Evolutionary conservation across 768 basidiomycete species (phyloP).

Genomic region (Trametes villosa): DNA sequence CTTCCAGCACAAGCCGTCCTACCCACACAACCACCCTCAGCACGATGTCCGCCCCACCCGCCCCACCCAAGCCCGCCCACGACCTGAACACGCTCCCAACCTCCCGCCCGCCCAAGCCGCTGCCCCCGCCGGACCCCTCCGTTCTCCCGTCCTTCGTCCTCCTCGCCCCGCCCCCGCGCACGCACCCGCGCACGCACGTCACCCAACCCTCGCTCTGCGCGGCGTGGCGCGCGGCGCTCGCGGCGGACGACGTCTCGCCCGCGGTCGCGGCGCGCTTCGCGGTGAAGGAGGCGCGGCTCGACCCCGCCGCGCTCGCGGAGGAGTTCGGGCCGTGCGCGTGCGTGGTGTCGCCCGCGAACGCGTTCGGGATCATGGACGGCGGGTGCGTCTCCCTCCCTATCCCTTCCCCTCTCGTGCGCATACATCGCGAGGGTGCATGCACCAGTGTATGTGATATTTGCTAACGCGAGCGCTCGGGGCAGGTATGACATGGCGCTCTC

Average conservation of each 20-base stretch:
- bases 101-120: background rate
- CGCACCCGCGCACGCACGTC: background rate
- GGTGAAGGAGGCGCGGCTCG: constrained; percentile 14
- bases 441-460: background rate
- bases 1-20: background rate
- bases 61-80: too few species aligned
- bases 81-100: background rate
- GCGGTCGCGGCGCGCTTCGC: constrained; percentile 11
- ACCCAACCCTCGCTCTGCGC: constrained; percentile 11
- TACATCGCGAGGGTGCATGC: background rate
- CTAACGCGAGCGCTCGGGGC: too few species aligned
- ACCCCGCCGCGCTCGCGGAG: constrained; percentile 6
- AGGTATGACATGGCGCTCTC: constrained; percentile 28
- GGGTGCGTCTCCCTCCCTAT: constrained; percentile 12
- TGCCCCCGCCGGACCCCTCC: constrained; percentile 4
- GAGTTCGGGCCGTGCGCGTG: constrained; percentile 22
- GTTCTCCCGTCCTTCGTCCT: constrained; percentile 12
- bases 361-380: constrained; percentile 31
- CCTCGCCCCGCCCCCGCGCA: constrained; percentile 9
- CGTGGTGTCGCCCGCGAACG: constrained; percentile 28
- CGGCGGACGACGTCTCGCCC: constrained; percentile 1
- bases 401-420: background rate
- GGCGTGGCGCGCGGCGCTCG: constrained; percentile 10
- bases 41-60: background rate
- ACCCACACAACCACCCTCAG: background rate